Evolutionary conservation across 208 protist species (phyloP).

Genomic region (Spongospora subterranea): DNA sequence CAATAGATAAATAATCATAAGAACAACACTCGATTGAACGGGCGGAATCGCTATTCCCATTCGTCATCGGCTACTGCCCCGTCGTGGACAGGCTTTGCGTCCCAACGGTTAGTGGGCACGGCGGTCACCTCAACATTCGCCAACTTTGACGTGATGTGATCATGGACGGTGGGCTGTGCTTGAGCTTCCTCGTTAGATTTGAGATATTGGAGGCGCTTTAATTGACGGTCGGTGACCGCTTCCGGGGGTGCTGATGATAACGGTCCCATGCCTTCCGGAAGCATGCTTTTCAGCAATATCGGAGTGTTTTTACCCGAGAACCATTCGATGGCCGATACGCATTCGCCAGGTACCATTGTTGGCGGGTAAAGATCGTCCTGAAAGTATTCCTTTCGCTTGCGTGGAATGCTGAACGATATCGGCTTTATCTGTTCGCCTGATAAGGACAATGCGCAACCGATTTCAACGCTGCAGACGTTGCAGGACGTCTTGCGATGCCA

Average conservation of each 20-base stretch:
- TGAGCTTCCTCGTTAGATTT: not conserved
- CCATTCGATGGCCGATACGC: not conserved
- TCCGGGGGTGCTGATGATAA: not conserved
- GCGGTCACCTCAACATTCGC: not conserved
- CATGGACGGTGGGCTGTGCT: slow-evolving; percentile 10
- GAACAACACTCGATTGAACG: not conserved
- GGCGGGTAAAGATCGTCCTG: slow-evolving; percentile 31
- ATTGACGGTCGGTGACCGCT: not conserved
- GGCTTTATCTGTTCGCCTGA: not conserved
- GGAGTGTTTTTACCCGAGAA: not conserved
- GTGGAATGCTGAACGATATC: not conserved
- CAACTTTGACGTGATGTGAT: not conserved
- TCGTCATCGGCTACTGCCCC: slow-evolving; percentile 8
- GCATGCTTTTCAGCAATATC: not conserved
- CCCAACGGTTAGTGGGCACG: not conserved
- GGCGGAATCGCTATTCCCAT: not conserved
- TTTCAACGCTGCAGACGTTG: slow-evolving; percentile 19
- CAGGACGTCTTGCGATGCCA: not conserved
- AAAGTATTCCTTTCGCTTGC: slow-evolving; percentile 45
- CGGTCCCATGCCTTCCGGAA: not conserved
- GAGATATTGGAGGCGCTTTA: not conserved
- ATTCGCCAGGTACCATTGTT: not conserved
- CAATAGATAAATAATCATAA: not conserved
- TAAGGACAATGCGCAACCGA: not conserved
- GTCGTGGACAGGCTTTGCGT: not conserved